These are phyloP conservation scores for Leishmania guyanensis DNA, from an alignment of 208 protist species.

Conservation along the genomic window DNA sequence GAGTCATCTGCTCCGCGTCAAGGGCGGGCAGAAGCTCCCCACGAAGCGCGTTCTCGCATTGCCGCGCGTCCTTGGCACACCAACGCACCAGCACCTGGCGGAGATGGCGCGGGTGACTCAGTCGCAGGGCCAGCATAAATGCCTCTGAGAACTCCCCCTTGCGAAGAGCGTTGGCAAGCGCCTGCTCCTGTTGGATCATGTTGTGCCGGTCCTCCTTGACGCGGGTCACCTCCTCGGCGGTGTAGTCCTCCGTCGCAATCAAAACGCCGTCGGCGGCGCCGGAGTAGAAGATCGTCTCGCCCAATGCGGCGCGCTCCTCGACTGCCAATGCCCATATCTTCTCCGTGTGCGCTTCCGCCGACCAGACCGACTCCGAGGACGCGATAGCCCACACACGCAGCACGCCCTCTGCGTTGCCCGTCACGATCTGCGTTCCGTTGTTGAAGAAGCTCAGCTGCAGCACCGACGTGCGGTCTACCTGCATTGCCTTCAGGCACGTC, in stretches of 20 bases:
- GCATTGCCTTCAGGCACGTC: slow-evolving; percentile 83
- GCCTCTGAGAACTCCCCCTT: slow-evolving; percentile 75
- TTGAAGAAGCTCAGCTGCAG: slow-evolving; percentile 91
- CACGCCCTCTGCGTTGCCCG: slow-evolving; percentile 86
- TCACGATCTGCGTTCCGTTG: slow-evolving; percentile 82
- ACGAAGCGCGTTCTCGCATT: slow-evolving; percentile 69
- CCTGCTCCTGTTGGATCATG: slow-evolving; percentile 81
- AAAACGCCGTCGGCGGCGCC: slow-evolving; percentile 89
- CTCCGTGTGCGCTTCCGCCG: slow-evolving; percentile 76
- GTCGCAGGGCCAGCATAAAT: slow-evolving; percentile 79
- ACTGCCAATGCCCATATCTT: slow-evolving; percentile 87
- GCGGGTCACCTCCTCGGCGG: slow-evolving; percentile 80
- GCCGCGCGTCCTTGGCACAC: slow-evolving; percentile 54
- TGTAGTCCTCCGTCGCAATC: slow-evolving; percentile 89
- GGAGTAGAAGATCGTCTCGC: slow-evolving; percentile 68
- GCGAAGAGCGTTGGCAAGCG: slow-evolving; percentile 83
- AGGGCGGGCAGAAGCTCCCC: slow-evolving; percentile 60
- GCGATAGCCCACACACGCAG: slow-evolving; percentile 91
- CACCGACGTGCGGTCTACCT: slow-evolving; percentile 77
- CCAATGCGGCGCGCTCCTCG: slow-evolving; percentile 27
- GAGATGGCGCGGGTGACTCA: slow-evolving; percentile 90
- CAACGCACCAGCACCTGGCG: slow-evolving; percentile 80
- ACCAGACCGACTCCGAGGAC: slow-evolving; percentile 80
- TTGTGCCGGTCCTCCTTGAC: slow-evolving; percentile 66
- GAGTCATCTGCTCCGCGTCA: slow-evolving; percentile 60